These are phyloP conservation scores for Cutaneotrichosporon dermatis DNA, from an alignment of 1,284 basidiomycete species.

Conservation along the genomic window DNA sequence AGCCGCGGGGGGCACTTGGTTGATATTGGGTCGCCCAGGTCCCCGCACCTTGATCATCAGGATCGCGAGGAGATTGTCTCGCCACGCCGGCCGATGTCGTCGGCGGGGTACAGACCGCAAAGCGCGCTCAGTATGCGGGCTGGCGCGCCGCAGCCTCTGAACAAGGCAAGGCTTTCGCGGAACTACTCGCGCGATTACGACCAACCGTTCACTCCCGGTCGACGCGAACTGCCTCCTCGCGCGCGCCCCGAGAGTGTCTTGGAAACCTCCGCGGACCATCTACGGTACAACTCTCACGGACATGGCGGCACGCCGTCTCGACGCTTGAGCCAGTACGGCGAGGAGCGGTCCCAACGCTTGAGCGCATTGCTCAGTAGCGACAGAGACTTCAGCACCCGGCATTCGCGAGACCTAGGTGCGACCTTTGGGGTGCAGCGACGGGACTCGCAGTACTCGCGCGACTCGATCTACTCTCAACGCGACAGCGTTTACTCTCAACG, in stretches of 20 bases:
- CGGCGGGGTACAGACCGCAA: background rate
- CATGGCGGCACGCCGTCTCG: background rate
- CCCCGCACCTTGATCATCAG: background rate
- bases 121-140: background rate
- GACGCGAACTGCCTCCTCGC: slow-evolving; percentile 6
- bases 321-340: slow-evolving; percentile 4
- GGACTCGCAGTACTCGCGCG: background rate
- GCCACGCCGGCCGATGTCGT: background rate
- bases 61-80: background rate
- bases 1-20: background rate
- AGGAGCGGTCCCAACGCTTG: slow-evolving; percentile 6
- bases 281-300: slow-evolving; percentile 11
- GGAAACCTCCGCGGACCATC: slow-evolving; percentile 14
- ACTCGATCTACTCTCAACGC: slow-evolving; percentile 3
- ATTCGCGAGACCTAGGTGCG: slow-evolving; percentile 6
- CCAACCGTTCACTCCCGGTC: background rate
- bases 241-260: slow-evolving; percentile 18
- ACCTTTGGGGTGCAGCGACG: slow-evolving; percentile 1
- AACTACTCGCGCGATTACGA: slow-evolving; percentile 9
- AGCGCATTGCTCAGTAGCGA: slow-evolving; percentile 60
- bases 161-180: background rate
- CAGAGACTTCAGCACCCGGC: slow-evolving; percentile 8
- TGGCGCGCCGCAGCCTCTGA: background rate
- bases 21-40: background rate
- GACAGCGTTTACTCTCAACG: background rate